A percentile compares a stretch with the other conserved stretches of the same genome.
Evolutionary conservation across 108 stramenopile species (phyloP).

Genomic region (Skeletonema grethae): DNA sequence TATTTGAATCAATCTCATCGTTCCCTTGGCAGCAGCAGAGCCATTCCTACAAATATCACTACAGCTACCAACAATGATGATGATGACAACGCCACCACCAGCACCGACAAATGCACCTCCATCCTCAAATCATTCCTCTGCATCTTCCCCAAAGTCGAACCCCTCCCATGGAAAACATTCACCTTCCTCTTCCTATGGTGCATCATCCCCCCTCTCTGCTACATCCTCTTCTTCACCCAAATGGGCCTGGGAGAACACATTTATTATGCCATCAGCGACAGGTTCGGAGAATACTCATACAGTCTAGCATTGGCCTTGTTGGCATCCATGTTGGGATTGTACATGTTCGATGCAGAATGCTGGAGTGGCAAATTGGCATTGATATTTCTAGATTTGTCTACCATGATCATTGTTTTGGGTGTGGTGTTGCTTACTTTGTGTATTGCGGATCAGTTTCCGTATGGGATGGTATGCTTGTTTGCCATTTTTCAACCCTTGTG

Average conservation of each 20-base stretch:
- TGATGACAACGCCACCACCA: background rate
- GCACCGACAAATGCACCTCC: slow-evolving; percentile 1
- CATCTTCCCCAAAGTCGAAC: slow-evolving; percentile 45
- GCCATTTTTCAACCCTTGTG: slow-evolving; percentile 44
- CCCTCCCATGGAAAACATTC: slow-evolving; percentile 39
- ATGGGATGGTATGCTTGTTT: slow-evolving; percentile 53
- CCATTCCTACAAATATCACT: background rate
- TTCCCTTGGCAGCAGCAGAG: background rate
- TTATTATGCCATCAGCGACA: too few species aligned
- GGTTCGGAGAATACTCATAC: too few species aligned
- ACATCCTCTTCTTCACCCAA: background rate
- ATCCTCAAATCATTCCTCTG: slow-evolving; percentile 11
- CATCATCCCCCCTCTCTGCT: slow-evolving; percentile 32
- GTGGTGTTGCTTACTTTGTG: slow-evolving; percentile 25
- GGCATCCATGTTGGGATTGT: slow-evolving; percentile 20
- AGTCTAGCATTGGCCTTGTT: background rate
- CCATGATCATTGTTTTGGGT: slow-evolving; percentile 21
- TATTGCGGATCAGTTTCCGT: slow-evolving; percentile 33
- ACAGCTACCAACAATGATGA: background rate
- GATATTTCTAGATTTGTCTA: background rate
- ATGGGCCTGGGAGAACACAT: too few species aligned
- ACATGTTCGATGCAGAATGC: slow-evolving; percentile 50
- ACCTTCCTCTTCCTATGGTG: slow-evolving; percentile 19
- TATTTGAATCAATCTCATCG: too few species aligned
- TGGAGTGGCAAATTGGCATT: slow-evolving; percentile 8